Evolutionary conservation across 2,329 filamentous ascomycete species (phyloP), one percentile per base, ranked within the genome.

Genomic region (Amauroascus verrucosus): DNA sequence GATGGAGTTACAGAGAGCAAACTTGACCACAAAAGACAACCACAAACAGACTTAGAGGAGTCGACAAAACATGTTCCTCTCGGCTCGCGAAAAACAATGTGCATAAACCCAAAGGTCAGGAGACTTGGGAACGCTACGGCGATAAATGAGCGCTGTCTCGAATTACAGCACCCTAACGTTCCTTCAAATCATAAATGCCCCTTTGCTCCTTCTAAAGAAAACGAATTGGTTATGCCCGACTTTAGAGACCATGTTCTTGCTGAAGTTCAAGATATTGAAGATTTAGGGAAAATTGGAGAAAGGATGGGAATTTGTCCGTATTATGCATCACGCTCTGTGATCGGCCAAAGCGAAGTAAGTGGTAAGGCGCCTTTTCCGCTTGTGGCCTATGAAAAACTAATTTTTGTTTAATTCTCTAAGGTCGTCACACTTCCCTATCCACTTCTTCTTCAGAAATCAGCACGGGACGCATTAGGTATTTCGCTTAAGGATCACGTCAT

Each of bases 361-460:
- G n/a, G n/a, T n/a, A n/a, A n/a, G 20, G 11, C 5, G 13, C 16
- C 13, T 26, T 4, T 13, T 24, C 14, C 20, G 7, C 14, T 40
- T 16, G 28, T 26, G 9, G 48, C 41, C 11, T 35, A 33, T 45
- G 6, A 14, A 40, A 38, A 33, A 35, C 50, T 32, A 47, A 41
- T 35, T 30, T 22, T 40, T n/a, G n/a, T n/a, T n/a, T n/a, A n/a
- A 40, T 51, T 46, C 47, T 32, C 54, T 26, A 7, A 84, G 75
- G 88, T 98, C 51, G 78, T 98, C 24, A 95, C 91, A 0, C 73
- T 98, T 16, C 93, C 93, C 0, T 98, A 98, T 65, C 91, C 91
- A 1, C 70, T 98, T 6, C 76, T 98, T 0, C 74, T 98, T 2
- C 93, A 97, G 63, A 86, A 84, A 62, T 86, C 83, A 3, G 90